Evolutionary conservation across 2,329 filamentous ascomycete genomes (phyloP).

Genomic region (Lomentospora prolificans): DNA sequence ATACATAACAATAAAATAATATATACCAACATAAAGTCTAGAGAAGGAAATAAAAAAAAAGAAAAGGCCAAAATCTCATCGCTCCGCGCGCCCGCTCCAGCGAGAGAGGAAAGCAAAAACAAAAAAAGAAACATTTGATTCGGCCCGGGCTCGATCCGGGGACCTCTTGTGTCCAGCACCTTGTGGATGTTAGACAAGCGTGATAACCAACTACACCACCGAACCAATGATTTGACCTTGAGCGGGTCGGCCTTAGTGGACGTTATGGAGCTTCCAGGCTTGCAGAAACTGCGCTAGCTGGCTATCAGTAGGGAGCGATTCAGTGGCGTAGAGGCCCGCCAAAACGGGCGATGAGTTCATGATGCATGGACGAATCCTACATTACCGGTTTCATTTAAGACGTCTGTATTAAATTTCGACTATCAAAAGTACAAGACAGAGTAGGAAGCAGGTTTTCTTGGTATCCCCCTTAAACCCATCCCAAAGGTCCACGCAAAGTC

Average conservation of each 20-base stretch:
- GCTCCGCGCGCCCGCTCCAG: too few relatives aligned
- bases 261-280: not conserved
- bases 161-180: constrained; percentile 4
- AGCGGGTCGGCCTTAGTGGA: not conserved
- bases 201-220: constrained; percentile 4
- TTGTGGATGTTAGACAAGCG: constrained; percentile 4
- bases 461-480: not conserved
- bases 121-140: not conserved
- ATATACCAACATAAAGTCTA: too few relatives aligned
- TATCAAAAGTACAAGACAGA: not conserved
- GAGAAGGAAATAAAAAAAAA: not conserved
- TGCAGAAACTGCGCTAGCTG: too few relatives aligned
- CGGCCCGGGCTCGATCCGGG: constrained; percentile 3
- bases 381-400: not conserved
- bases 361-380: not conserved
- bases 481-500: not conserved
- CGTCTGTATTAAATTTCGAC: not conserved
- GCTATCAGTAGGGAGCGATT: not conserved
- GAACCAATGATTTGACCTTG: not conserved
- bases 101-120: not conserved
- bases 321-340: not conserved
- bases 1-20: too few relatives aligned
- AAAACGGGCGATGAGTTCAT: not conserved
- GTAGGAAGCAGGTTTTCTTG: not conserved
- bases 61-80: not conserved